Conservation (phyloP, 192 early-diverging fungal genomes). For the Coemansia sp. region DNA sequence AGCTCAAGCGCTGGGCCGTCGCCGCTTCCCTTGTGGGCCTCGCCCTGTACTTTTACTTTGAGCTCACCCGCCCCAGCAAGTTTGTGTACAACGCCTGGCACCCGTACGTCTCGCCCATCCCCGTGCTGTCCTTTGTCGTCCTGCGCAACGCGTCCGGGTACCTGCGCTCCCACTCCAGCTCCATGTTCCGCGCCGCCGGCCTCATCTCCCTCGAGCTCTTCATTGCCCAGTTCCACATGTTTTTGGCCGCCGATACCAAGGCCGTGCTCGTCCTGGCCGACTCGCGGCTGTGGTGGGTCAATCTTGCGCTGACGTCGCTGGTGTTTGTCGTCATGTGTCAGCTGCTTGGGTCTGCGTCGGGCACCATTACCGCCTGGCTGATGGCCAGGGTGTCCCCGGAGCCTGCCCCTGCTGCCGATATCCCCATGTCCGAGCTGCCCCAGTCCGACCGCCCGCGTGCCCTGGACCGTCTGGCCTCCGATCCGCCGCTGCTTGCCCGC, state of each 20-base stretch:
- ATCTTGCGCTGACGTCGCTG: slow-evolving; percentile 44
- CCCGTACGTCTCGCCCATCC: slow-evolving; percentile 63
- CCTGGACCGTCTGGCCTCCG: slow-evolving; percentile 28
- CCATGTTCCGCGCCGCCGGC: slow-evolving; percentile 60
- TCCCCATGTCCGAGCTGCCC: slow-evolving; percentile 26
- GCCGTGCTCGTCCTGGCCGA: slow-evolving; percentile 62
- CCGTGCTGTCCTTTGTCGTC: slow-evolving; percentile 61
- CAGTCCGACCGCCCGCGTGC: slow-evolving; percentile 4
- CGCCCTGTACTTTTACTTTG: slow-evolving; percentile 56
- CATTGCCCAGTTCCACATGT: slow-evolving; percentile 77
- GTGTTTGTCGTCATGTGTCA: slow-evolving; percentile 56
- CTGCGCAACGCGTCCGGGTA: slow-evolving; percentile 62
- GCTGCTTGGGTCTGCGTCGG: slow-evolving; percentile 51
- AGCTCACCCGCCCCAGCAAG: slow-evolving; percentile 52
- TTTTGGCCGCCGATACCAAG: slow-evolving; percentile 73
- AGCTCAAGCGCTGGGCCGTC: slow-evolving; percentile 32
- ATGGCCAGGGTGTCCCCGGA: slow-evolving; percentile 6
- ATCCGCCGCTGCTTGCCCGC: slow-evolving; percentile 5
- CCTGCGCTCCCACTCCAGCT: slow-evolving; percentile 56
- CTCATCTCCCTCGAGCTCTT: slow-evolving; percentile 71
- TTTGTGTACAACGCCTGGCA: slow-evolving; percentile 65
- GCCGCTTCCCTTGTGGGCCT: slow-evolving; percentile 42
- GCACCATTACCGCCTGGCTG: slow-evolving; percentile 29
- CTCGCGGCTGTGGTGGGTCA: slow-evolving; percentile 54
- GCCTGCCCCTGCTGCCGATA: neutral